Evolutionary conservation across 2,329 filamentous ascomycete genomes (phyloP), one percentile per base, ranked within the genome.

Genomic region (Dothiorella sarmentorum): DNA sequence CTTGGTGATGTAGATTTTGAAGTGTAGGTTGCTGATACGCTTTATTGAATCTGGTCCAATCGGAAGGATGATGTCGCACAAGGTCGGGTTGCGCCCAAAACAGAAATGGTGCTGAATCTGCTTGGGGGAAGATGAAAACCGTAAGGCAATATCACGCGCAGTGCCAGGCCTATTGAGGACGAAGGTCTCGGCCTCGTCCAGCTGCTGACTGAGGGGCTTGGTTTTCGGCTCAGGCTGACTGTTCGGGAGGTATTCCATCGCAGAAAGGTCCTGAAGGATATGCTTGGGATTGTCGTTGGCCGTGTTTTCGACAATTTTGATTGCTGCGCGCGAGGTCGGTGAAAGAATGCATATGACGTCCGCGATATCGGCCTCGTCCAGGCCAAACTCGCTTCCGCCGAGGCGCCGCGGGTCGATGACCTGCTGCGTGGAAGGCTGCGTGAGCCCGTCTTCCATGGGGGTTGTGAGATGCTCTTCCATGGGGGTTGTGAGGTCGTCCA

Each of bases 11-110:
- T 88, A 96, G 62, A 99, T 96, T 56, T 91, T 87, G 71, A 97
- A 99, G 71, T 99, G 94, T n/a, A 89, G 82, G 69, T 97, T 97
- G 78, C 93, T 97, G 61, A 99, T 82, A 42, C 89, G 83, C 70
- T 84, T 88, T 55, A 83, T 78, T 0, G 83, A 82, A 64, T 93
- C 88, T 10, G 33, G 18, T 6, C 35, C 45, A 10, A 37, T 38
- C 62, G 86, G 20, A 47, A 90, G 84, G 60, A 86, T 74, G 53
- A 90, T 78, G 67, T 99, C 94, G 72, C 90, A 94, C 31, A 83
- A 81, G 44, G 72, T 66, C 0, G 74, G 65, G 67, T 94, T 93
- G 58, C 94, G 86, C 27, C 94, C 94, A 73, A 99, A 97, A 42
- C 85, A 82, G 73, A 95, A 97, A 35, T 94, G 94, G 53, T 84